These are phyloP conservation scores for Talaromyces thailandensis DNA, from an alignment of 495 filamentous ascomycete species.

Conservation along the genomic window DNA sequence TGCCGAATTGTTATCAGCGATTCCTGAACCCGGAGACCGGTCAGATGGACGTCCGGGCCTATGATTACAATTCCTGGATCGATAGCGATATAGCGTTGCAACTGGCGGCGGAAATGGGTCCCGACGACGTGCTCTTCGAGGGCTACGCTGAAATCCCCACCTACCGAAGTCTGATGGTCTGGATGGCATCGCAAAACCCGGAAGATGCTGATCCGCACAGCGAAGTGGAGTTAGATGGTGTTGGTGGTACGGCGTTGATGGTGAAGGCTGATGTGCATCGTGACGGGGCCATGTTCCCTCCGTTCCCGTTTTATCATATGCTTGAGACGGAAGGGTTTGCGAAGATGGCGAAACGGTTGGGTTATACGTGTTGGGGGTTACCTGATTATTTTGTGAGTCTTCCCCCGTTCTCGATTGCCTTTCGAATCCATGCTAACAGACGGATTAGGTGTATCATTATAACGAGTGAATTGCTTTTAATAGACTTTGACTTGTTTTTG, in stretches of 20 bases:
- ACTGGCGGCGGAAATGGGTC: conserved; percentile 68
- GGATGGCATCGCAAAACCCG: conserved; percentile 45
- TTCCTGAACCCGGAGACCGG: conserved; percentile 66
- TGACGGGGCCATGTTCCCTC: conserved; percentile 97
- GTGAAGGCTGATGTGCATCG: conserved; percentile 97
- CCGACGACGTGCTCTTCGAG: conserved; percentile 87
- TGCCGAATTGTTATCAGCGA: conserved; percentile 92
- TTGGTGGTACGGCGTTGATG: conserved; percentile 86
- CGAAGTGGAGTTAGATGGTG: conserved; percentile 75
- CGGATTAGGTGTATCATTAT: conserved; percentile 71
- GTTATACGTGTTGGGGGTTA: conserved; percentile 74
- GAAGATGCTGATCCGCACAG: conserved; percentile 44
- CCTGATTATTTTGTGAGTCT: conserved; percentile 89
- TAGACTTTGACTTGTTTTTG: neutral
- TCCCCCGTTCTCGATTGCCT: neutral
- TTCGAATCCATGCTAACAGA: conserved; percentile 13
- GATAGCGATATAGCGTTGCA: conserved; percentile 70
- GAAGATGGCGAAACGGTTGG: conserved; percentile 86
- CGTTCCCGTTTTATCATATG: conserved; percentile 91
- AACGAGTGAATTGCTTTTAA: conserved; percentile 53
- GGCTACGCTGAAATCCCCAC: conserved; percentile 90
- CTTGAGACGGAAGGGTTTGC: conserved; percentile 98
- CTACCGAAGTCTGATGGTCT: conserved; percentile 88
- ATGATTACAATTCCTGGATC: conserved; percentile 96
- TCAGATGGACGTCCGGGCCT: conserved; percentile 65